phyloP scores from a whole-genome alignment of 306 rosid species.

The Elaeagnus macrophylla region DNA sequence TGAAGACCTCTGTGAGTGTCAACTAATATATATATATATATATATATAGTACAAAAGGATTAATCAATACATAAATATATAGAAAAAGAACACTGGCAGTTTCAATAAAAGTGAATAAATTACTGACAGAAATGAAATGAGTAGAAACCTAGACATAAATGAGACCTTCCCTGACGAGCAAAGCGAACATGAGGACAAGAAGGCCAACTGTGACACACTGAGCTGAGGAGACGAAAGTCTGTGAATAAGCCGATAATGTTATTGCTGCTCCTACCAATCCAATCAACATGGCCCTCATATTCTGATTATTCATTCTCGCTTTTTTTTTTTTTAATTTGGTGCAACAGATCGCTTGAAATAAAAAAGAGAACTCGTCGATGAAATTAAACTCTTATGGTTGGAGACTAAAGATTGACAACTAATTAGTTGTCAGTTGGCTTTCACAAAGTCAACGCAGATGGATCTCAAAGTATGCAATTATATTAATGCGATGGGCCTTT shows the following conservation, averaged over 20 bases:
- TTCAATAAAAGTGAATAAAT: neutral
- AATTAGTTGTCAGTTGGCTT: too few relatives aligned
- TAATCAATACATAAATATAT: too few relatives aligned
- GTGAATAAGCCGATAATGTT: conserved; percentile 62
- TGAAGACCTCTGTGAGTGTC: too few relatives aligned
- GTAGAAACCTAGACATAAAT: conserved; percentile 30
- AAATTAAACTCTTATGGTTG: neutral
- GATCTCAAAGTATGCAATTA: too few relatives aligned
- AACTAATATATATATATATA: too few relatives aligned
- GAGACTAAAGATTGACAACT: too few relatives aligned
- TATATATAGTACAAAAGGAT: too few relatives aligned
- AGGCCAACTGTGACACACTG: conserved; percentile 62
- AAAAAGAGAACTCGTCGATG: neutral
- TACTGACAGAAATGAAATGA: neutral
- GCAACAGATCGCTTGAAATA: too few relatives aligned
- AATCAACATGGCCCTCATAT: conserved; percentile 38
- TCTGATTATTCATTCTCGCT: conserved; percentile 40
- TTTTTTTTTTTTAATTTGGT: neutral
- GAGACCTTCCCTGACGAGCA: conserved; percentile 71
- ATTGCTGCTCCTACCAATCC: conserved; percentile 64
- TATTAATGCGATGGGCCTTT: too few relatives aligned
- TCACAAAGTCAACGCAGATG: too few relatives aligned
- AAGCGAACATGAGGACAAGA: conserved; percentile 55
- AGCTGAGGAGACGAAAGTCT: conserved; percentile 41
- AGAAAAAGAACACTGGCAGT: too few relatives aligned